phyloP scores from a whole-genome alignment of 1,284 basidiomycete species.

The Trichosporon faecale region DNA sequence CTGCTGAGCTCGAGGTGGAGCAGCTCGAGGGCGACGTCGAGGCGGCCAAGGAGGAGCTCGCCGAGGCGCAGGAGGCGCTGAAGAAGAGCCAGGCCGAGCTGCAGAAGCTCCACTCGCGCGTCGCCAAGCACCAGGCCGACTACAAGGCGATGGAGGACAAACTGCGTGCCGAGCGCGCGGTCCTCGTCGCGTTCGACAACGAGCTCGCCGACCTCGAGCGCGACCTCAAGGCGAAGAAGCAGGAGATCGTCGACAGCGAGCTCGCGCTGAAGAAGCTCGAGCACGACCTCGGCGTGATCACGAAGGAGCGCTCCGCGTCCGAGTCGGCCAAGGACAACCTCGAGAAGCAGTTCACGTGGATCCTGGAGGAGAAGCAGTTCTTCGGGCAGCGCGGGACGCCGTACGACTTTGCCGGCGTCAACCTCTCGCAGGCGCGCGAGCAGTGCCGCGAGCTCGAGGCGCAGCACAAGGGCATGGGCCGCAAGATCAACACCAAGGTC shows the following conservation, averaged over 20 bases:
- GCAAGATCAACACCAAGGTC: constrained; percentile 93
- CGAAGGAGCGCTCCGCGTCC: constrained; percentile 59
- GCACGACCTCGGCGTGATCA: constrained; percentile 56
- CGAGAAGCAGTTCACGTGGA: constrained; percentile 86
- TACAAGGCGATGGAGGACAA: constrained; percentile 66
- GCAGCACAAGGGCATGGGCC: constrained; percentile 81
- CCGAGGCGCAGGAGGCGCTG: constrained; percentile 62
- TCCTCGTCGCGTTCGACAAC: constrained; percentile 79
- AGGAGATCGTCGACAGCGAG: constrained; percentile 68
- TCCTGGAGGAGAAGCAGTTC: constrained; percentile 73
- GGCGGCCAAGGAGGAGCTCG: constrained; percentile 60
- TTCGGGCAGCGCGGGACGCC: constrained; percentile 79
- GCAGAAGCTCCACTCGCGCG: constrained; percentile 57
- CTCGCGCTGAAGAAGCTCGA: constrained; percentile 62
- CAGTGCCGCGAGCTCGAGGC: constrained; percentile 74
- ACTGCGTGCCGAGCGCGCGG: constrained; percentile 77
- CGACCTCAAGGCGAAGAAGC: constrained; percentile 77
- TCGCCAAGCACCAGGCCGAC: constrained; percentile 62
- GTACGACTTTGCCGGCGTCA: constrained; percentile 77
- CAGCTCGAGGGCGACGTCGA: constrained; percentile 79
- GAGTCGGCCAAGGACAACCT: constrained; percentile 58
- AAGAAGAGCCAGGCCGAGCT: constrained; percentile 56
- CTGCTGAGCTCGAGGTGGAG: constrained; percentile 79
- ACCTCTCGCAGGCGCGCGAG: constrained; percentile 64
- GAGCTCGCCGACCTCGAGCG: constrained; percentile 79